Evolutionary conservation across 2,329 filamentous ascomycete genomes (phyloP).

Genomic region (Penicillium fuscoglaucum): DNA sequence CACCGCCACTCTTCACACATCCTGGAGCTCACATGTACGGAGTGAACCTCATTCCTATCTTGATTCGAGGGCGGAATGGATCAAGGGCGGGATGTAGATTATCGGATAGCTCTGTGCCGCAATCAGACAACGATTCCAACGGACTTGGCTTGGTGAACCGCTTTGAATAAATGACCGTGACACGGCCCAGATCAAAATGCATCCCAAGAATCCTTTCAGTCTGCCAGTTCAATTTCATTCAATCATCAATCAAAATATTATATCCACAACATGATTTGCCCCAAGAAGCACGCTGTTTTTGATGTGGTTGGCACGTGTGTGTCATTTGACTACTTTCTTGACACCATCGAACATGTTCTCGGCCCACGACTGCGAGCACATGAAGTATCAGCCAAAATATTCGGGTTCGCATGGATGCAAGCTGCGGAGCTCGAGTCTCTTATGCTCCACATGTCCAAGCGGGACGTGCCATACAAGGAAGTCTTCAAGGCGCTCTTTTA

Average conservation of each 20-base stretch:
- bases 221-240: neutral
- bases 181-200: too few species aligned
- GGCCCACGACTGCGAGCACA: slow-evolving; percentile 37
- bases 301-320: slow-evolving; percentile 55
- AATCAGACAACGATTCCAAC: neutral
- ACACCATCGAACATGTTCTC: slow-evolving; percentile 39
- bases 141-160: neutral
- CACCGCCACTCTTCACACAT: neutral
- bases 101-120: neutral
- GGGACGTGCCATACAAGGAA: slow-evolving; percentile 44
- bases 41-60: neutral
- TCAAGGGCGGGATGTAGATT: neutral
- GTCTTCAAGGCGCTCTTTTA: slow-evolving; percentile 47
- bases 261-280: neutral
- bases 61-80: neutral
- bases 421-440: slow-evolving; percentile 49
- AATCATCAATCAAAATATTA: neutral
- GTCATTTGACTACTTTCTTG: slow-evolving; percentile 46
- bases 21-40: neutral
- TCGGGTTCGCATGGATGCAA: slow-evolving; percentile 49
- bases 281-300: slow-evolving; percentile 50
- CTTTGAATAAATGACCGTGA: neutral
- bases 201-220: neutral
- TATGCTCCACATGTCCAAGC: slow-evolving; percentile 45
- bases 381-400: slow-evolving; percentile 39